phyloP scores from a whole-genome alignment of 148 eudicot species.

The Limonium bicolor region DNA sequence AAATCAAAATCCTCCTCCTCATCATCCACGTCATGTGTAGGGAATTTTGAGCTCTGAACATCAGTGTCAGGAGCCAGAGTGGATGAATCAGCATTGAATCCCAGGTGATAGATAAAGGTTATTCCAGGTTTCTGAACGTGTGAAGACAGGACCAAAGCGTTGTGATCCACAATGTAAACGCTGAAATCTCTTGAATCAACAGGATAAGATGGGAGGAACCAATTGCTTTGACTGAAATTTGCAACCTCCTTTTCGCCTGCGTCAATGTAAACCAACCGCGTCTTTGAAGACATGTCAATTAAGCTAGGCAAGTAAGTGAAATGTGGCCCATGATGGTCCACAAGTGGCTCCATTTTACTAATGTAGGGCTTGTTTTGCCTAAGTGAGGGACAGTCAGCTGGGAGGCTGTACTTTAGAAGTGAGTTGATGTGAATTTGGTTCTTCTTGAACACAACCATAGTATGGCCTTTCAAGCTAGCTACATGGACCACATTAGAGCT shows the following conservation, averaged over 20 bases:
- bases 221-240: conserved; percentile 27
- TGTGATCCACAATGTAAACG: conserved; percentile 52
- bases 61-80: conserved; percentile 18
- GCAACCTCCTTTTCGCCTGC: conserved; percentile 48
- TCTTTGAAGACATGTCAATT: conserved; percentile 33
- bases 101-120: conserved; percentile 69
- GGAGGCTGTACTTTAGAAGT: conserved; percentile 42
- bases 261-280: conserved; percentile 53
- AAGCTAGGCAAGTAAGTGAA: conserved; percentile 39
- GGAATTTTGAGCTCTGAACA: no score
- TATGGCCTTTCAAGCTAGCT: conserved; percentile 25
- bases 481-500: conserved; percentile 45
- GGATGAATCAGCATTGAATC: conserved; percentile 12
- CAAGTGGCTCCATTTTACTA: conserved; percentile 39
- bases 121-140: conserved; percentile 65
- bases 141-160: conserved; percentile 42
- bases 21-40: conserved; percentile 14
- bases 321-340: conserved; percentile 1
- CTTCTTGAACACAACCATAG: conserved; percentile 57
- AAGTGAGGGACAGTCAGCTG: conserved; percentile 41
- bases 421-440: conserved; percentile 12
- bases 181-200: conserved; percentile 31
- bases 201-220: conserved; percentile 40
- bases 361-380: conserved; percentile 35
- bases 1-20: conserved; percentile 66